phyloP scores from a whole-genome alignment of 2,329 filamentous ascomycete genomes.

The Colletotrichum coccodes region DNA sequence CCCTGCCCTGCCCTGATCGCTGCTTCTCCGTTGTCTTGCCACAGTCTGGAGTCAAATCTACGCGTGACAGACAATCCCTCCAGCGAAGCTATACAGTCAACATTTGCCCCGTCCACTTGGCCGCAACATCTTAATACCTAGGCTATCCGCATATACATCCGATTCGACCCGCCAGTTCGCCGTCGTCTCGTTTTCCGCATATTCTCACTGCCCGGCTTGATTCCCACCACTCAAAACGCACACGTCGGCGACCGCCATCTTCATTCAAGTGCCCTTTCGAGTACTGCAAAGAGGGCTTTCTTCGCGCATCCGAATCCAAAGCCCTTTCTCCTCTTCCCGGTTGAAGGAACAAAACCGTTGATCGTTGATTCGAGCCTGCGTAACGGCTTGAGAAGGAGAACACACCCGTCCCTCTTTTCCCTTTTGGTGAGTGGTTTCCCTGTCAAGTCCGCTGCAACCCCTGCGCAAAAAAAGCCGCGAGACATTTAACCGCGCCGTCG shows the following conservation, averaged over 20 bases:
- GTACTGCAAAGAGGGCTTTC: neutral
- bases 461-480: constrained; percentile 34
- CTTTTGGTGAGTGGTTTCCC: constrained; percentile 33
- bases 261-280: neutral
- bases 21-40: neutral
- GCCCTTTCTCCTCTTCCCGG: neutral
- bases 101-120: neutral
- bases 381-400: constrained; percentile 12
- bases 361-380: constrained; percentile 15
- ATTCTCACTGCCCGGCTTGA: constrained; percentile 3
- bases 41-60: constrained; percentile 9
- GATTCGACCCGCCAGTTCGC: constrained; percentile 30
- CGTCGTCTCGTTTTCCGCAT: constrained; percentile 25
- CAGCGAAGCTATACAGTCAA: neutral
- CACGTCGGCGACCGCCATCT: constrained; percentile 25
- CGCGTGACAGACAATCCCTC: neutral
- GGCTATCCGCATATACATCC: constrained; percentile 4
- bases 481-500: constrained; percentile 34
- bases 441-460: constrained; percentile 27
- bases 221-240: constrained; percentile 25
- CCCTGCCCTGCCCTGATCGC: constrained; percentile 12
- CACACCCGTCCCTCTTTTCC: constrained; percentile 27
- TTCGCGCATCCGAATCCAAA: neutral
- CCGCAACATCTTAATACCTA: neutral
- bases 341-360: neutral